Evolutionary conservation across 2,329 filamentous ascomycete genomes (phyloP).

Genomic region (Claviceps pusilla): DNA sequence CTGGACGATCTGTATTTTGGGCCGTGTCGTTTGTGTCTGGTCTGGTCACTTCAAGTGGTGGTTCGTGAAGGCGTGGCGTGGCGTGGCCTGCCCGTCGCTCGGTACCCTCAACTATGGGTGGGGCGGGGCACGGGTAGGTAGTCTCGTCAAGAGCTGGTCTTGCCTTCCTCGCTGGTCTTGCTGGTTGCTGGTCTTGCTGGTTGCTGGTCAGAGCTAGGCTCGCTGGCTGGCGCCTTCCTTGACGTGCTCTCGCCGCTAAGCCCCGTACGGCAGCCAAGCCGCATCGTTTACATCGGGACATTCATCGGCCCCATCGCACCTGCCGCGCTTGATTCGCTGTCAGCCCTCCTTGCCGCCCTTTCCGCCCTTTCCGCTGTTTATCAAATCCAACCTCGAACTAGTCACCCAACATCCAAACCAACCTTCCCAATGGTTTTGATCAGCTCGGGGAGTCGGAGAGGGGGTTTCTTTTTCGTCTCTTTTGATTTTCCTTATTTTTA

Average conservation of each 20-base stretch:
- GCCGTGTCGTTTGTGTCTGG: no score
- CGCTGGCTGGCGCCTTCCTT: neutral
- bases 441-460: neutral
- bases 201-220: no score
- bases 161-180: no score
- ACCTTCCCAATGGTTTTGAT: neutral
- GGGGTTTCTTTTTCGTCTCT: neutral
- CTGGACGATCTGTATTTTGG: no score
- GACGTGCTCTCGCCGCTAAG: slow-evolving; percentile 11
- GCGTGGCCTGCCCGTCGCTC: no score
- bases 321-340: neutral
- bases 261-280: slow-evolving; percentile 17
- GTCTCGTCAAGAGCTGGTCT: no score
- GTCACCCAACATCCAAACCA: neutral
- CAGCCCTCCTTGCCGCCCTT: neutral
- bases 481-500: neutral
- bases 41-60: no score
- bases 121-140: no score
- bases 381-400: no score
- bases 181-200: no score
- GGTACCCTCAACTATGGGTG: no score
- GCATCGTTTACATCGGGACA: slow-evolving; percentile 7
- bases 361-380: neutral
- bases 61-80: no score
- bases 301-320: neutral